phyloP scores from a whole-genome alignment of 129 eudicot genomes.

The Deinandra increscens region DNA sequence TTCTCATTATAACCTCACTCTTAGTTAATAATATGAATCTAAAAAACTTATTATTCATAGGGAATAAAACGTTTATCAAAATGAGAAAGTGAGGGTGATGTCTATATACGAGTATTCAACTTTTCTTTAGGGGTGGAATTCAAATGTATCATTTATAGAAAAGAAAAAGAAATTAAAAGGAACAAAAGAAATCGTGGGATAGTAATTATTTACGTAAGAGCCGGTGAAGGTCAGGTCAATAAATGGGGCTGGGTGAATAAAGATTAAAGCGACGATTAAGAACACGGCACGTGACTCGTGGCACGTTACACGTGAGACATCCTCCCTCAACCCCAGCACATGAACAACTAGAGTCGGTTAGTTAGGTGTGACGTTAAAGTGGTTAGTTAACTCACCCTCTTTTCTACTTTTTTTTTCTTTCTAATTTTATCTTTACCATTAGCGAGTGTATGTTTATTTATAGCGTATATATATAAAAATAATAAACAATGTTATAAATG shows the following conservation, averaged over 20 bases:
- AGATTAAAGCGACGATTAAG: slow-evolving; percentile 7
- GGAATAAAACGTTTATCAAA: too few relatives aligned
- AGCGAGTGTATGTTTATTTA: too few relatives aligned
- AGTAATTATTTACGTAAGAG: slow-evolving; percentile 20
- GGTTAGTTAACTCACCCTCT: slow-evolving; percentile 45
- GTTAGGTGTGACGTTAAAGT: slow-evolving; percentile 41
- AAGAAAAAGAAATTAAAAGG: too few relatives aligned
- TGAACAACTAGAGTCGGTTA: slow-evolving; percentile 45
- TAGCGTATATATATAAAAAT: not conserved
- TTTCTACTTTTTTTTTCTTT: slow-evolving; percentile 4
- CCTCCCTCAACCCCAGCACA: slow-evolving; percentile 23
- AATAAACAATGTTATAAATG: not conserved
- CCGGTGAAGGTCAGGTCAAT: slow-evolving; percentile 30
- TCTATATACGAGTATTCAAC: too few relatives aligned
- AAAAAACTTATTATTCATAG: too few relatives aligned
- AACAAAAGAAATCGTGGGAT: too few relatives aligned
- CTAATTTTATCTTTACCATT: not conserved
- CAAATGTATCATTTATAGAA: too few relatives aligned
- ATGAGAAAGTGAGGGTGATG: too few relatives aligned
- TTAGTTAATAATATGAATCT: too few relatives aligned
- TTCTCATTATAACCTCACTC: too few relatives aligned
- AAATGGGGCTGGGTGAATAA: slow-evolving; percentile 24
- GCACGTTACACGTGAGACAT: slow-evolving; percentile 46
- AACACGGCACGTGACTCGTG: slow-evolving; percentile 45
- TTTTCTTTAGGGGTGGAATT: too few relatives aligned